Conservation (phyloP, 805 yeast genomes). For the Priceomyces carsonii region DNA sequence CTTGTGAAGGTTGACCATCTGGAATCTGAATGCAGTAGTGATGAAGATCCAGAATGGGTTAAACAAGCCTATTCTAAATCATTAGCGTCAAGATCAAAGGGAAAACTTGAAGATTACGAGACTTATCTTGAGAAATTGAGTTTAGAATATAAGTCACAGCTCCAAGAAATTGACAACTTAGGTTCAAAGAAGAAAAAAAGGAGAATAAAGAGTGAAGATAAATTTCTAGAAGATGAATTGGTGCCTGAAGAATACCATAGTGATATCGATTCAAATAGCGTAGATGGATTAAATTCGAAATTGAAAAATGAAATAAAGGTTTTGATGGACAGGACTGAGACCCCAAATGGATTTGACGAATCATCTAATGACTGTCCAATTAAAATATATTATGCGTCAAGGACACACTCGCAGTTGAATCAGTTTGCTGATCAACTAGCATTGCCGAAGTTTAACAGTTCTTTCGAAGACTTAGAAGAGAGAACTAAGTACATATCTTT, state of each 20-base stretch:
- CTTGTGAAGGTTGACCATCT: slow-evolving; percentile 9
- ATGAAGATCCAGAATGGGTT: slow-evolving; percentile 75
- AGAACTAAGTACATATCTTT: slow-evolving; percentile 67
- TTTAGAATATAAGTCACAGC: slow-evolving; percentile 18
- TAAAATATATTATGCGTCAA: slow-evolving; percentile 68
- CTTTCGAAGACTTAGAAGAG: slow-evolving; percentile 49
- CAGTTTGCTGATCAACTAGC: slow-evolving; percentile 77
- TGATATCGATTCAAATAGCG: slow-evolving; percentile 19
- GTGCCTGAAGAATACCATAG: slow-evolving; percentile 40
- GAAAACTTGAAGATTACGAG: slow-evolving; percentile 40
- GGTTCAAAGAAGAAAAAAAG: slow-evolving; percentile 8
- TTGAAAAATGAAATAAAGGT: slow-evolving; percentile 49
- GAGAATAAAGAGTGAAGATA: slow-evolving; percentile 1
- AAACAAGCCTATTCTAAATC: slow-evolving; percentile 35
- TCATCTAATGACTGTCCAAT: slow-evolving; percentile 29
- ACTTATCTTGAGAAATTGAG: slow-evolving; percentile 36
- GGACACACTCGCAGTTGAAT: slow-evolving; percentile 87
- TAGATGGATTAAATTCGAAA: slow-evolving; percentile 24
- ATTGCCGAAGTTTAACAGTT: slow-evolving; percentile 63
- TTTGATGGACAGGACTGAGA: slow-evolving; percentile 46
- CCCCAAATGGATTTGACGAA: slow-evolving; percentile 18
- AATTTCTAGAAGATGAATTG: slow-evolving; percentile 11
- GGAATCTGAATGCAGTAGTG: slow-evolving; percentile 26
- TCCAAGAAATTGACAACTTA: slow-evolving; percentile 2
- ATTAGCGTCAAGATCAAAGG: slow-evolving; percentile 26